These are phyloP conservation scores for Chlorencoelia australis DNA, from an alignment of 2,329 filamentous ascomycete species.

Conservation along the genomic window DNA sequence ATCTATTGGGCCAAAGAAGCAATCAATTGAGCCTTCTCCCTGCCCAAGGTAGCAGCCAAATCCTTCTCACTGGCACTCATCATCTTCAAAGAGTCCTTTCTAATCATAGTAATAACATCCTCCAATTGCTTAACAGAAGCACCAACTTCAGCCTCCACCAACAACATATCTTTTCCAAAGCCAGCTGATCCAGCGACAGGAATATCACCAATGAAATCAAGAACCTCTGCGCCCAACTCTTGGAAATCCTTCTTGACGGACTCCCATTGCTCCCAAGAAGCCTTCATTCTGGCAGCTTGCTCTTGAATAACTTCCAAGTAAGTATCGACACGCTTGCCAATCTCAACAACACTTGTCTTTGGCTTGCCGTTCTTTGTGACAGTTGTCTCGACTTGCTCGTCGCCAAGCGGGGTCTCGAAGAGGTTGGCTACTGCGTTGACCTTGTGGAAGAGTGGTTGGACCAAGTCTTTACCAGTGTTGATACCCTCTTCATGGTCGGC, in stretches of 20 bases:
- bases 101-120: no score
- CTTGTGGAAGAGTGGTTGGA: constrained; percentile 13
- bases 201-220: no score
- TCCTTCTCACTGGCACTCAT: no score
- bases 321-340: constrained; percentile 16
- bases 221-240: constrained; percentile 13
- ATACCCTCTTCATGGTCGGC: constrained; percentile 9
- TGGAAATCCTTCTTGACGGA: constrained; percentile 20
- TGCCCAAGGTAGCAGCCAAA: no score
- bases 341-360: constrained; percentile 10
- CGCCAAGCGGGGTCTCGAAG: constrained; percentile 13
- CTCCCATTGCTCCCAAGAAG: constrained; percentile 23
- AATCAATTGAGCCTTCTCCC: no score
- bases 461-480: not conserved
- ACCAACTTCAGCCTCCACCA: no score
- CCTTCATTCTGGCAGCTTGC: constrained; percentile 15
- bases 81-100: no score
- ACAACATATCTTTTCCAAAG: no score
- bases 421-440: constrained; percentile 1
- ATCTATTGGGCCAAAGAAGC: no score
- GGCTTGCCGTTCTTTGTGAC: constrained; percentile 12
- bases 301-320: constrained; percentile 16
- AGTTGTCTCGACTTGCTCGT: constrained; percentile 15
- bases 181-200: no score
- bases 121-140: no score